Conservation (phyloP, 2,329 filamentous ascomycete genomes). For the Akanthomyces lecanii region DNA sequence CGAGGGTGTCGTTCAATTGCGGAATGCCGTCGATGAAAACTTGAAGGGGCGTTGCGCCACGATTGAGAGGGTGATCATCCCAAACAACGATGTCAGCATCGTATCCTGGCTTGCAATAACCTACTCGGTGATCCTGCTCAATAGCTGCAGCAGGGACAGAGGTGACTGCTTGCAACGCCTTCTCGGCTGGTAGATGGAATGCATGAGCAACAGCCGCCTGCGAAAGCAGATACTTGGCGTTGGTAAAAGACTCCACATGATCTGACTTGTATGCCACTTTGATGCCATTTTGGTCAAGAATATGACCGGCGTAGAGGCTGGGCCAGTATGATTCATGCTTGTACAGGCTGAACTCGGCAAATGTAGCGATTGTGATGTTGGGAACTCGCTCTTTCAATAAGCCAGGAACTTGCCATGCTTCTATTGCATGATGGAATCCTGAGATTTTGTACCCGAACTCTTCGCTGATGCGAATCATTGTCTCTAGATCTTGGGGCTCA, state of each 20-base stretch:
- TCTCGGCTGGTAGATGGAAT: constrained; percentile 37
- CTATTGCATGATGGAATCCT: constrained; percentile 39
- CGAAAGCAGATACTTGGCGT: constrained; percentile 39
- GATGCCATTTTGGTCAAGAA: constrained; percentile 36
- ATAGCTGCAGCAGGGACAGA: constrained; percentile 42
- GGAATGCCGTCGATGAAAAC: constrained; percentile 44
- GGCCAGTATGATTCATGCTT: constrained; percentile 40
- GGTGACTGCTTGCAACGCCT: constrained; percentile 41
- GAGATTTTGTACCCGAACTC: constrained; percentile 40
- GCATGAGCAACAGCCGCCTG: constrained; percentile 39
- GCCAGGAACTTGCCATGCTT: constrained; percentile 38
- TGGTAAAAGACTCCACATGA: constrained; percentile 30
- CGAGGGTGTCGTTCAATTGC: constrained; percentile 31
- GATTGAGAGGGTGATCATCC: constrained; percentile 43
- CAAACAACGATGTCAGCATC: constrained; percentile 49
- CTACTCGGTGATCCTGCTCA: constrained; percentile 40
- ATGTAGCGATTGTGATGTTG: constrained; percentile 41
- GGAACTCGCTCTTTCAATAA: constrained; percentile 36
- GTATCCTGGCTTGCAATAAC: constrained; percentile 40
- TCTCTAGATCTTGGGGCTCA: constrained; percentile 39
- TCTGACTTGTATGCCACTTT: constrained; percentile 43
- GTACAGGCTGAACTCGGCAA: constrained; percentile 38
- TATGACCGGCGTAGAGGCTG: constrained; percentile 37
- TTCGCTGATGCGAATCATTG: constrained; percentile 38
- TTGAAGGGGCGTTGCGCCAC: constrained; percentile 42